Base-by-base conservation (phyloP, 2,329 filamentous ascomycete genomes). In the Cryphonectria nitschkei region DNA sequence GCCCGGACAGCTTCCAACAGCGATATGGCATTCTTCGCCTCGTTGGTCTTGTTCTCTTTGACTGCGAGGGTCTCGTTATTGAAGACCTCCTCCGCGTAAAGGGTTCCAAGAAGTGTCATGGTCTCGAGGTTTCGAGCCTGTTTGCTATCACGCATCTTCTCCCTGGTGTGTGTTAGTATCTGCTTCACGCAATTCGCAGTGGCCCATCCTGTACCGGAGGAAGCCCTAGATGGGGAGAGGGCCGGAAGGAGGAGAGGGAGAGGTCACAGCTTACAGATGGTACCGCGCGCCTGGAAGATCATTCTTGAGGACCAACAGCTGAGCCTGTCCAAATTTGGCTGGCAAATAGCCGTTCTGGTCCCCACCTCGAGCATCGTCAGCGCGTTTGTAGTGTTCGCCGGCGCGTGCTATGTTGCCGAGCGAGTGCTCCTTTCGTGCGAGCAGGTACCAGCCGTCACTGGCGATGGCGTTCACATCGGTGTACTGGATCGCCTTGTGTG, bases 401-500 rank as follows among this genome's bases (percentile, higher is more conserved):
- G 96, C 95, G 70, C 90, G 91, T 29, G 91, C 86, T 8, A 89
- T 82, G 70, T 98, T 90, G 58, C 92, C 92, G 70, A 90, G 88
- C 75, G 94, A 93, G 78, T 99, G 96, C 74, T 95, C 93, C 79
- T 97, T 98, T 72, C 95, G 88, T 39, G 94, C 96, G 56, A 98
- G 88, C 11, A 98, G 83, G 81, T 98, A 99, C 95, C 95, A 98
- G 50, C 96, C 97, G 79, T 99, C 97, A 81, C 95, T 97, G 34
- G 95, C 95, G 79, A 98, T 94, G 3, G 95, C 93, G 79, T 97
- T 97, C 75, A 98, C 93, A 78, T 99, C 96, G 2, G 96, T 98
- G 76, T 93, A 92, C 77, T 98, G 94, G 73, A 99, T 98, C 8
- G 96, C 95, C 80, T 96, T 96, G 79, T 95, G 92, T 9, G 95